Evolutionary conservation across 768 basidiomycete genomes (phyloP).

Genomic region (Glaciozyma antarctica): DNA sequence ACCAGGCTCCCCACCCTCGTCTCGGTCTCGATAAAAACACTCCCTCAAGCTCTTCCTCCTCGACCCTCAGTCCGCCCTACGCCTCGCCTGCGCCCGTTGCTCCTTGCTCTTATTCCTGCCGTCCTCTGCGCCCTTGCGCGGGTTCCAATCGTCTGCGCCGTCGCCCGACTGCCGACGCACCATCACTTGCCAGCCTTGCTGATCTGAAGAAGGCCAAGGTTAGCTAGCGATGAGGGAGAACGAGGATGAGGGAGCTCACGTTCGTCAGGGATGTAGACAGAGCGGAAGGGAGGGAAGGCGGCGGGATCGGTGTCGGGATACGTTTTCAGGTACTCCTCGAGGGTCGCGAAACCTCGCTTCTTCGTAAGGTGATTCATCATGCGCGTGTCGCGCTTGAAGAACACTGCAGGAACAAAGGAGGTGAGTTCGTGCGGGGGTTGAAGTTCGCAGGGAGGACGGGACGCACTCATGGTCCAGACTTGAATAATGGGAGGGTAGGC

Average conservation of each 20-base stretch:
- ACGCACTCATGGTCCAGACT: conserved; percentile 26
- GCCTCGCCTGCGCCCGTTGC: neutral
- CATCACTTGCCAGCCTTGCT: conserved; percentile 17
- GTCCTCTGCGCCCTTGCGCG: neutral
- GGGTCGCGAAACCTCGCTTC: conserved; percentile 16
- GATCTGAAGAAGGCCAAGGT: neutral
- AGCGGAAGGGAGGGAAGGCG: neutral
- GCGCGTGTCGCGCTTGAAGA: conserved; percentile 20
- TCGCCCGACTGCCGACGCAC: neutral
- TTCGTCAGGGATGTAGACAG: conserved; percentile 14
- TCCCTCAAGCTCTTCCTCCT: no score
- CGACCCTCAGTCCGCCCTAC: neutral
- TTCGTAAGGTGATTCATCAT: conserved; percentile 15
- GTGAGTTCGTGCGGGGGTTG: neutral
- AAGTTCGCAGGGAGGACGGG: no score
- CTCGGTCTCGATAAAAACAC: neutral
- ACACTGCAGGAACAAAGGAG: conserved; percentile 6
- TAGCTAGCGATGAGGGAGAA: no score
- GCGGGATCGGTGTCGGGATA: neutral
- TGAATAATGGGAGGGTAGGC: conserved; percentile 1
- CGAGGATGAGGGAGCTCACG: neutral
- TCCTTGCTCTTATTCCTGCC: neutral
- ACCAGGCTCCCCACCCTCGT: neutral
- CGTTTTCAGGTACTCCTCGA: conserved; percentile 12
- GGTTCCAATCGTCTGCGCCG: no score